Evolutionary conservation across 495 filamentous ascomycete genomes (phyloP), one percentile per base, ranked within the genome.

Genomic region (Trichoderma parareesei): DNA sequence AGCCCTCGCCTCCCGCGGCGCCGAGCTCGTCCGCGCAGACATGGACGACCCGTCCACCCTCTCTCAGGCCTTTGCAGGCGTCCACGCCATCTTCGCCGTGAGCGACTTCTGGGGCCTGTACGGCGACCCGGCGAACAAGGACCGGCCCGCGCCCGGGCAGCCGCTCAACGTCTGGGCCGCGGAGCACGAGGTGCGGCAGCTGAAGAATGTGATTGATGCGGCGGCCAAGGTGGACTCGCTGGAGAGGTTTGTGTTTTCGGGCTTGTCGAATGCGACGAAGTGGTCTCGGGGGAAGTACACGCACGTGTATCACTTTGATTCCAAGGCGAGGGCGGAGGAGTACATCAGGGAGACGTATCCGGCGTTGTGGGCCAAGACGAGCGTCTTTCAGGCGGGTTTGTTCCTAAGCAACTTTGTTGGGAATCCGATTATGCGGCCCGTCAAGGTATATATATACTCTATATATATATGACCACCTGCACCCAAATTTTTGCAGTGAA

Each of bases 91-190:
- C 70, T 87, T 84, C 68, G 71, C 74, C 63, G 77, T 79, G 60
- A 86, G 83, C 0, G 81, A 86, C 60, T 86, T 82, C 72, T 80
- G 76, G 76, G 62, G 49, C 1, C 40, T 68, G 7, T 67, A 75
- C 66, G 66, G 69, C 41, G 72, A 71, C 49, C 74, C 76, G 7
- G 65, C 69, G 44, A 71, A 67, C 49, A 44, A 64, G 35, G 66
- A 62, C 20, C 63, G 65, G 40, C 72, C 69, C 38, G 64, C 66
- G 55, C 43, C 65, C 40, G 74, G 76, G 14, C 69, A 74, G 60
- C 68, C 71, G 0, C 69, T 76, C 49, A 76, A 76, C 63, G 71
- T 75, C 48, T 66, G 75, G 38, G 77, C 72, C 8, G 78, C 72
- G 44, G 71, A 81, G 7, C 37, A 66, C 3, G 83, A 85, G 65